Percentiles rank a stretch among this genome's conserved stretches.
Evolutionary conservation across 768 basidiomycete species (phyloP).

Genomic region (Boletellus ananas): DNA sequence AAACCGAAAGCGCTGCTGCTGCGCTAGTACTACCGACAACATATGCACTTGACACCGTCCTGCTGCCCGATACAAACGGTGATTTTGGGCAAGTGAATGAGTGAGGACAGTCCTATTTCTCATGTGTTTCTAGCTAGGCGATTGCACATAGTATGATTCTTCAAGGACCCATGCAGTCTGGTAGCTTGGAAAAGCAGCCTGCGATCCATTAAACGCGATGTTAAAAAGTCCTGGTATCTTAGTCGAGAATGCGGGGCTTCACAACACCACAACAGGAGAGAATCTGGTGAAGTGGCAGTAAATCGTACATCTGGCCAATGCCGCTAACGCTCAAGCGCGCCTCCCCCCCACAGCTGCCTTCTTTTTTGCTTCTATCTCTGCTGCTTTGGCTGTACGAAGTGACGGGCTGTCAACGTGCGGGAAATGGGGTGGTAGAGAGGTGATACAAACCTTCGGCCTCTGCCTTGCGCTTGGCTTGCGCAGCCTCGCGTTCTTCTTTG

Average conservation of each 20-base stretch:
- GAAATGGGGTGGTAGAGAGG: not conserved
- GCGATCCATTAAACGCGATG: not conserved
- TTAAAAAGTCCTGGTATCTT: too few relatives aligned
- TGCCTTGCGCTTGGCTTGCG: slow-evolving; percentile 82
- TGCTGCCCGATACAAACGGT: too few relatives aligned
- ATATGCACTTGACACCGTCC: too few relatives aligned
- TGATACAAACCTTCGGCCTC: slow-evolving; percentile 70
- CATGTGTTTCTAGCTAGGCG: too few relatives aligned
- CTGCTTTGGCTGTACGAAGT: slow-evolving; percentile 50
- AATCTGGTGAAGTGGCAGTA: not conserved
- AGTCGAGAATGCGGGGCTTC: too few relatives aligned
- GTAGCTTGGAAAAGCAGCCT: not conserved
- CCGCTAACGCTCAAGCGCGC: slow-evolving; percentile 36
- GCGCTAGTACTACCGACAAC: too few relatives aligned
- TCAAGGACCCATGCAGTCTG: too few relatives aligned
- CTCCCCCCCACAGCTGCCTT: slow-evolving; percentile 33
- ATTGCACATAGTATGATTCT: too few relatives aligned
- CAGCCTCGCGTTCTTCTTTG: slow-evolving; percentile 81
- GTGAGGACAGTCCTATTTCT: too few relatives aligned
- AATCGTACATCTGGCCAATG: not conserved
- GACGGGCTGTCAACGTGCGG: not conserved
- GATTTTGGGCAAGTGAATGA: too few relatives aligned
- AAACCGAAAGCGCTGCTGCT: too few relatives aligned
- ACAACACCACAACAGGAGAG: not conserved
- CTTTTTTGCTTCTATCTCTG: slow-evolving; percentile 61